These are phyloP conservation scores for Aspergillus awamori DNA, from an alignment of 2,329 filamentous ascomycete species.

Conservation along the genomic window DNA sequence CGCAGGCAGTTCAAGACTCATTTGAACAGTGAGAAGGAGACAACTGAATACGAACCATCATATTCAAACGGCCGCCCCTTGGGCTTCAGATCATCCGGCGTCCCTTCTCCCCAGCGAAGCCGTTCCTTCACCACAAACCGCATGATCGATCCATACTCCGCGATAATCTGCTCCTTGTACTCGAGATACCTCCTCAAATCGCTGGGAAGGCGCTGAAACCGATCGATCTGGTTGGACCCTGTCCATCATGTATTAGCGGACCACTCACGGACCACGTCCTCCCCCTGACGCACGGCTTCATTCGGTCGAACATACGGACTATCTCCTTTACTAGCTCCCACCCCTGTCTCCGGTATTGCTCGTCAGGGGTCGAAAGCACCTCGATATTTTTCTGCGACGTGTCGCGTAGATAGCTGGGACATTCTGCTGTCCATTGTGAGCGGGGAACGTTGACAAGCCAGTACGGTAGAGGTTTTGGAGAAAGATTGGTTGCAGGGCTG, in stretches of 20 bases:
- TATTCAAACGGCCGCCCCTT: conserved; percentile 37
- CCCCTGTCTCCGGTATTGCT: conserved; percentile 61
- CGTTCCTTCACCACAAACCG: conserved; percentile 72
- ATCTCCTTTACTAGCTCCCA: conserved; percentile 73
- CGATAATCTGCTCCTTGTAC: conserved; percentile 66
- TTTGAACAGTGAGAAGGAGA: too few species aligned
- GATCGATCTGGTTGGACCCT: conserved; percentile 70
- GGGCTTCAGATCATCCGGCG: conserved; percentile 40
- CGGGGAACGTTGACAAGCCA: conserved; percentile 81
- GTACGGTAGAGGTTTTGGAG: conserved; percentile 57
- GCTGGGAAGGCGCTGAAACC: conserved; percentile 75
- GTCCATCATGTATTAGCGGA: conserved; percentile 1
- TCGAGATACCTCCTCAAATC: conserved; percentile 77
- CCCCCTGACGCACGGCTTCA: conserved; percentile 3
- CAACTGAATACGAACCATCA: conserved; percentile 32
- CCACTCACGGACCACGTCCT: neutral
- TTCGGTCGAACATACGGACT: conserved; percentile 47
- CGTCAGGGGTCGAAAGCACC: conserved; percentile 72
- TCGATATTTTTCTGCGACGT: conserved; percentile 67
- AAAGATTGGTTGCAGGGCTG: conserved; percentile 12
- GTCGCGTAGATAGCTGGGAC: conserved; percentile 70
- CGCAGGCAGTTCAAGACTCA: neutral
- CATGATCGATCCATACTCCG: conserved; percentile 74
- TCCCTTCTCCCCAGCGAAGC: conserved; percentile 65
- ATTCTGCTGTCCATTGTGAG: conserved; percentile 63